Percentiles rank a stretch among this genome's conserved stretches.
Evolutionary conservation across 257 asterid species (phyloP).

Genomic region (Solanum chiquidenum): DNA sequence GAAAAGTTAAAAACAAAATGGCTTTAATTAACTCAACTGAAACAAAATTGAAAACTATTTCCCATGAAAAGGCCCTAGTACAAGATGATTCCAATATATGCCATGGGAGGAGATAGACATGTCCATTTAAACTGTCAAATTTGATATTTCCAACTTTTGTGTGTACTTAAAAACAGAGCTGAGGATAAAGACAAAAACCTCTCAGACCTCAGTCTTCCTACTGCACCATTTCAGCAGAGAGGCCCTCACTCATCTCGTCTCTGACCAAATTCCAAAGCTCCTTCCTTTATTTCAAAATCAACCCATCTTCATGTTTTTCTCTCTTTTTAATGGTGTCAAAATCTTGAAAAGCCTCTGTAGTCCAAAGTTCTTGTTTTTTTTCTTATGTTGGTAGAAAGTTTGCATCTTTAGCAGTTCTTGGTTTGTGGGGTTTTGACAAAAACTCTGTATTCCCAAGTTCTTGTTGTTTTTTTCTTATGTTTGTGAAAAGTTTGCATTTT

Average conservation of each 20-base stretch:
- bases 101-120: neutral
- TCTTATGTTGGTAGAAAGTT: neutral
- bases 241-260: neutral
- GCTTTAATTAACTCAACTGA: neutral
- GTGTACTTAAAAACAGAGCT: neutral
- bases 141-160: constrained; percentile 6
- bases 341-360: neutral
- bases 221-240: neutral
- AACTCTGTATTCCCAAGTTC: neutral
- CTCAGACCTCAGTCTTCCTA: neutral
- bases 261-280: constrained; percentile 19
- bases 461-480: neutral
- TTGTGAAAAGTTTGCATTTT: neutral
- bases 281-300: neutral
- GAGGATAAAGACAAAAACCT: neutral
- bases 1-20: neutral
- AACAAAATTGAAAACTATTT: neutral
- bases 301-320: neutral
- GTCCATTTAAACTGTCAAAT: neutral
- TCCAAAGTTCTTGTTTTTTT: neutral
- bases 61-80: neutral
- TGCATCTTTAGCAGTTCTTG: neutral
- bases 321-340: neutral
- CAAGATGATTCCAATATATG: neutral
- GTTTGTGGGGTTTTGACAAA: neutral